Evolutionary conservation across 1,139 yeast genomes (phyloP), one percentile per base, ranked within the genome.

Genomic region (Yamadazyma mexicana): DNA sequence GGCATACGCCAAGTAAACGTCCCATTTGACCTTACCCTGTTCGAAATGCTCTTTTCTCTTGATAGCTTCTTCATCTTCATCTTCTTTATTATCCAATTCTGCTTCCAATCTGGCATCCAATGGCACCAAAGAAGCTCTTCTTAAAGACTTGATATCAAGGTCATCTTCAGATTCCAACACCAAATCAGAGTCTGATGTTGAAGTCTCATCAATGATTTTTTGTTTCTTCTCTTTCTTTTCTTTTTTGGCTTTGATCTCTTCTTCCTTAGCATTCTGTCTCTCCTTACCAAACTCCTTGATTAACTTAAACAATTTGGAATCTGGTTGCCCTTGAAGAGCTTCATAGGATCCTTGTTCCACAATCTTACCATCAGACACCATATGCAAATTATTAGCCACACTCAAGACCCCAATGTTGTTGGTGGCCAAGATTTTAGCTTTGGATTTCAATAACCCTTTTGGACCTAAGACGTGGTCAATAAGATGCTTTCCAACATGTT

Each of bases 351-450:
- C 74, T 27, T 61, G 52, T 40, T 68, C 74, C 6, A 47, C 47
- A 4, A 67, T 55, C n/a, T 42, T 44, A 0, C 66, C 66, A 9
- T 49, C 47, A 25, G 57, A 55, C 10, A 68, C 45, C 36, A 65
- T 51, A 17, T 49, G 46, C 24, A 68, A 59, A 20, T 52, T 52
- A 34, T 61, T 51, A 7, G 73, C 61, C 33, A 55, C 52, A 29
- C 53, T 56, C 40, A 68, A 59, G 4, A 66, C 69, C 3, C 58
- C 50, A 8, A 67, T 61, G 3, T 66, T 59, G 43, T 68, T 67
- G 2, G 74, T 67, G n/a, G 69, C 66, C 24, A 68, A 55, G 7
- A 68, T 50, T 8, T 59, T 54, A 1, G 73, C 64, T 36, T 64
- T 65, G 4, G 58, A 40, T 4, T 59, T 49, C 32, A 67, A 52